These are phyloP conservation scores for Nannochloropsis granulata DNA, from an alignment of 108 stramenopile genomes.

Conservation along the genomic window DNA sequence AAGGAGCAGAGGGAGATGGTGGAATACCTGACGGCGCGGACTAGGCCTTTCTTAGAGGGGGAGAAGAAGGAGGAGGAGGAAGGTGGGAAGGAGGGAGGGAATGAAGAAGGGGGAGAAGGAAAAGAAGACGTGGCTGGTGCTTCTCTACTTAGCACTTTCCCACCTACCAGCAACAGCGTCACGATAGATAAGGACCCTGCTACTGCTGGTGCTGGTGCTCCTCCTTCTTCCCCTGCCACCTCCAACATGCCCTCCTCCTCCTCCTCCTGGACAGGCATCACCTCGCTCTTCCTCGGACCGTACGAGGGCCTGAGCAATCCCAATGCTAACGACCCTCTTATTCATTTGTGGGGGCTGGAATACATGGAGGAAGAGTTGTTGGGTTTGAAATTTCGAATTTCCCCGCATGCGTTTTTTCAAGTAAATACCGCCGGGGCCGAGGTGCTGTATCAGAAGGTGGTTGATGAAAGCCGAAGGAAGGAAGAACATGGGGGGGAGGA, in stretches of 20 bases:
- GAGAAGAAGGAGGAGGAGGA: background rate
- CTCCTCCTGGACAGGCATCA: conserved; percentile 16
- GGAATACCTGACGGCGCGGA: background rate
- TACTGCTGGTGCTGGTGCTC: background rate
- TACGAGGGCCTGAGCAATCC: conserved; percentile 58
- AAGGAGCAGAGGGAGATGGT: background rate
- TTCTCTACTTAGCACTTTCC: background rate
- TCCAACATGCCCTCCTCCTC: no score
- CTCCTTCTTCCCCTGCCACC: no score
- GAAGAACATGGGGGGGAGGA: background rate
- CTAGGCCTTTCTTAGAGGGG: background rate
- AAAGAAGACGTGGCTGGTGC: no score
- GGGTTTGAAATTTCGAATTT: conserved; percentile 66
- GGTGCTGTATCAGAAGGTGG: conserved; percentile 56
- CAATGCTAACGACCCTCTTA: conserved; percentile 56
- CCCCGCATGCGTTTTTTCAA: conserved; percentile 84
- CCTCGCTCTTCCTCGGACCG: conserved; percentile 63
- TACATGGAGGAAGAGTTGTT: conserved; percentile 51
- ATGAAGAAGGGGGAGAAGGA: background rate
- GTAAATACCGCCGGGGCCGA: conserved; percentile 72
- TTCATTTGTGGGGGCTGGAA: conserved; percentile 55
- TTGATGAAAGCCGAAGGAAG: conserved; percentile 34
- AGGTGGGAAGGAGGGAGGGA: background rate
- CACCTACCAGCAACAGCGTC: background rate
- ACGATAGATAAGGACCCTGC: background rate